A percentile compares a stretch with the other conserved stretches of the same genome.
phyloP scores from a whole-genome alignment of 2,329 filamentous ascomycete species.

The Penicillium italicum region DNA sequence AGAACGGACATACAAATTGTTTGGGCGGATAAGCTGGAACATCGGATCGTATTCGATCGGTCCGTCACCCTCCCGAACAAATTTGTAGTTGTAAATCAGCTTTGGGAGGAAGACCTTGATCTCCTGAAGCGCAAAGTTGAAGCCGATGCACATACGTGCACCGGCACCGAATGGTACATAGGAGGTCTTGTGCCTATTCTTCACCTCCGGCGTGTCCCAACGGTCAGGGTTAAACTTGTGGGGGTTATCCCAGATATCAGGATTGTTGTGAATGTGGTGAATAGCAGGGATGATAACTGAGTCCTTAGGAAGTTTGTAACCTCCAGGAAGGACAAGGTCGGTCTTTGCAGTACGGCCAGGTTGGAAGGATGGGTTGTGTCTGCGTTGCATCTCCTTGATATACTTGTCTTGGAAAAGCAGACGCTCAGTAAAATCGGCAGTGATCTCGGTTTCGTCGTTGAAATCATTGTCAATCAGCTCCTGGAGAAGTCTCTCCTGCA shows the following conservation, averaged over 20 bases:
- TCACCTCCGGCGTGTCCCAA: slow-evolving; percentile 53
- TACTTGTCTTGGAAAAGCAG: slow-evolving; percentile 47
- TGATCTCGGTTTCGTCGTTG: slow-evolving; percentile 44
- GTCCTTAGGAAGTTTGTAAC: slow-evolving; percentile 55
- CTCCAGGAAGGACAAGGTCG: slow-evolving; percentile 58
- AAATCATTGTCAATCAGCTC: slow-evolving; percentile 54
- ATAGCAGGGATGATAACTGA: slow-evolving; percentile 53
- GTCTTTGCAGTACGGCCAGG: slow-evolving; percentile 55
- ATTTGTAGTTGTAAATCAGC: slow-evolving; percentile 58
- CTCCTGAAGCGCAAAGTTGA: slow-evolving; percentile 62
- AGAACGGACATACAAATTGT: slow-evolving; percentile 27
- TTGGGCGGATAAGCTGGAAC: slow-evolving; percentile 28
- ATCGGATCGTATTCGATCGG: slow-evolving; percentile 42
- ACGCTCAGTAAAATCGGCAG: slow-evolving; percentile 47
- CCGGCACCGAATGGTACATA: slow-evolving; percentile 61
- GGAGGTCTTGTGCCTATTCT: slow-evolving; percentile 49
- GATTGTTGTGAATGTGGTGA: slow-evolving; percentile 50
- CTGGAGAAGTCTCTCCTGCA: slow-evolving; percentile 57
- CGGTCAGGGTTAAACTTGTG: slow-evolving; percentile 57
- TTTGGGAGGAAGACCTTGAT: slow-evolving; percentile 56
- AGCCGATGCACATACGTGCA: slow-evolving; percentile 58
- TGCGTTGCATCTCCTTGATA: slow-evolving; percentile 60
- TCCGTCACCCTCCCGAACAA: slow-evolving; percentile 48
- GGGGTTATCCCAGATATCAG: slow-evolving; percentile 57
- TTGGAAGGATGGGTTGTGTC: slow-evolving; percentile 61